Evolutionary conservation across 768 basidiomycete genomes (phyloP).

Genomic region (Leccinum uliginosum): DNA sequence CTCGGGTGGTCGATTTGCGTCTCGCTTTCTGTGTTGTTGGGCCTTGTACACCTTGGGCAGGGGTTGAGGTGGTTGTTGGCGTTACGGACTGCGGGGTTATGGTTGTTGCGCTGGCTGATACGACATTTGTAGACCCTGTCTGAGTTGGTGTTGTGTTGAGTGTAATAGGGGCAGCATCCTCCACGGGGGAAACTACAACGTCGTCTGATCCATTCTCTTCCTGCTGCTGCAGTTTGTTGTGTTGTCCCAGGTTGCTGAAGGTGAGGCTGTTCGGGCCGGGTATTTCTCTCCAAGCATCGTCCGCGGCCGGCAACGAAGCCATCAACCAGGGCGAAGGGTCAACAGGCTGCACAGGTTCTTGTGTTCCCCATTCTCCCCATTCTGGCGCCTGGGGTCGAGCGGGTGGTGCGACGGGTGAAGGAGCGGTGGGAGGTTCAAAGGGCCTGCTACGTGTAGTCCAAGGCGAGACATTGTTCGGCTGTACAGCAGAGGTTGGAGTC

Average conservation of each 20-base stretch:
- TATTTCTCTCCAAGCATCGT: conserved; percentile 44
- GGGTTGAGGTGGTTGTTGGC: conserved; percentile 8
- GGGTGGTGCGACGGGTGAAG: conserved; percentile 21
- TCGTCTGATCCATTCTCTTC: conserved; percentile 23
- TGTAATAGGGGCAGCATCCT: conserved; percentile 14
- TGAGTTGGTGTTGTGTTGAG: conserved; percentile 12
- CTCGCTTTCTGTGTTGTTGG: conserved; percentile 23
- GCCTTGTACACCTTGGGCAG: conserved; percentile 16
- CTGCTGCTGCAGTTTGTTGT: conserved; percentile 49
- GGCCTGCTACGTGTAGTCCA: conserved; percentile 20
- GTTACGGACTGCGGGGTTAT: conserved; percentile 6
- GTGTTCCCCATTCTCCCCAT: conserved; percentile 41
- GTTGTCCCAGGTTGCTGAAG: conserved; percentile 54
- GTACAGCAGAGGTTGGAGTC: conserved; percentile 20
- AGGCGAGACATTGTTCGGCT: conserved; percentile 18
- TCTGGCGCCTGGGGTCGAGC: conserved; percentile 28
- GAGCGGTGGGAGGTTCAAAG: conserved; percentile 15
- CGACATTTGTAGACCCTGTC: conserved; percentile 12
- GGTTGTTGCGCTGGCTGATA: neutral
- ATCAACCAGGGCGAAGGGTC: conserved; percentile 56
- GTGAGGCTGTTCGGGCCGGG: conserved; percentile 50
- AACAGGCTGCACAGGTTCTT: conserved; percentile 17
- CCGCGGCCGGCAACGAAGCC: conserved; percentile 41
- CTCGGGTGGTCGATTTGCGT: conserved; percentile 26
- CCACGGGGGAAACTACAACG: conserved; percentile 15